Evolutionary conservation across 2,329 filamentous ascomycete genomes (phyloP), one percentile per base, ranked within the genome.

Genomic region (Pestalotiopsis sp.): DNA sequence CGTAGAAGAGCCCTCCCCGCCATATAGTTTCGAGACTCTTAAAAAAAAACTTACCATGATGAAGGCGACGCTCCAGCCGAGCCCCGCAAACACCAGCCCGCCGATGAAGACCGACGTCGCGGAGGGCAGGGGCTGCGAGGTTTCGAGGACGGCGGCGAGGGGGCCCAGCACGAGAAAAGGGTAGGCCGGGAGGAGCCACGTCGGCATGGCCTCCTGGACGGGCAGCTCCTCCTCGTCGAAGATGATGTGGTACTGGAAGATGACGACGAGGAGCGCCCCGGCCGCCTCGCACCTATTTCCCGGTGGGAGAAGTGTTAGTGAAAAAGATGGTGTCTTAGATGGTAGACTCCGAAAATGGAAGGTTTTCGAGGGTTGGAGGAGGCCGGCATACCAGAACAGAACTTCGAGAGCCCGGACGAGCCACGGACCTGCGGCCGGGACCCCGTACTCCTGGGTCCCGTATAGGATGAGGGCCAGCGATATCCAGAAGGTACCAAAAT

Each of bases 381-480:
- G 17, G 13, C 27, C 27, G 27, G n/a, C 9, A 69, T 86, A 85
- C 84, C 84, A 87, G 71, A 83, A 86, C 31, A 85, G 52, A 2
- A 82, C 75, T 11, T 77, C 72, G 81, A 86, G 85, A 1, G 78
- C 79, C 13, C 73, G 72, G 60, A 81, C 71, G n/a, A 85, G 76
- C 84, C 84, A 91, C 2, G 74, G 71, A 39, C 36, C 36, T 3
- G 27, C 59, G 20, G 38, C 38, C 58, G 75, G 72, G 3, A 80
- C 77, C 0, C 88, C 89, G 75, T 90, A 91, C 72, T 90, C 86
- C 6, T 85, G 86, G 49, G 90, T 83, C 70, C 90, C 90, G 73
- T 90, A 88, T 73, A 90, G 82, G 20, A 90, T 79, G 60, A 90
- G 90, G 6, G 88, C 89, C 69, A 90, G 85, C 25, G 87, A 88